Evolutionary conservation across 2,329 filamentous ascomycete genomes (phyloP).

Genomic region (Thelonectria olida): DNA sequence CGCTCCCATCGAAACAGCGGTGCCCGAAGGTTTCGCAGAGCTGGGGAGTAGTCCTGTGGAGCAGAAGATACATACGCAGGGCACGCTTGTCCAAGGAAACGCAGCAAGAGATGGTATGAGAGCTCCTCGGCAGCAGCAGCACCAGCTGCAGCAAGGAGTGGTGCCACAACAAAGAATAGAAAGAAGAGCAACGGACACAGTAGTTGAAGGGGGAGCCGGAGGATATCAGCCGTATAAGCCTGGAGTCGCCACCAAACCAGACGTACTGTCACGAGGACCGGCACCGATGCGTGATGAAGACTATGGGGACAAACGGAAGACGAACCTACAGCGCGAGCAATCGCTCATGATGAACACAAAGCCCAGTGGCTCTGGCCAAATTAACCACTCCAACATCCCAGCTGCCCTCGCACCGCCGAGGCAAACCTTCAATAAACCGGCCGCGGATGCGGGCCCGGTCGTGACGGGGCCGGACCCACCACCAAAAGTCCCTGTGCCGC

Average conservation of each 20-base stretch:
- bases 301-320: constrained; percentile 18
- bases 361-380: constrained; percentile 25
- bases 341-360: constrained; percentile 36
- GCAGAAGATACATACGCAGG: constrained; percentile 29
- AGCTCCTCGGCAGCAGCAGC: neutral
- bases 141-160: constrained; percentile 13
- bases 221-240: constrained; percentile 33
- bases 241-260: neutral
- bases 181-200: constrained; percentile 13
- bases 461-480: neutral
- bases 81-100: constrained; percentile 20
- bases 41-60: constrained; percentile 46
- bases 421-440: constrained; percentile 19
- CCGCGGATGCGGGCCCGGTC: neutral
- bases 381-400: constrained; percentile 33
- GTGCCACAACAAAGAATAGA: constrained; percentile 24
- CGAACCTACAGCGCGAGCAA: constrained; percentile 36
- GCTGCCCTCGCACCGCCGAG: constrained; percentile 36
- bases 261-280: constrained; percentile 15
- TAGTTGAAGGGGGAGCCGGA: neutral
- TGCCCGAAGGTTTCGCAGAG: constrained; percentile 47
- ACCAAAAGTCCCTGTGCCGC: neutral
- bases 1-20: constrained; percentile 46
- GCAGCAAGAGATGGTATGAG: constrained; percentile 21
- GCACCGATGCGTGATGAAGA: constrained; percentile 19